Evolutionary conservation across 257 asterid species (phyloP), one percentile per base, ranked within the genome.

Genomic region (Plantago elongata): DNA sequence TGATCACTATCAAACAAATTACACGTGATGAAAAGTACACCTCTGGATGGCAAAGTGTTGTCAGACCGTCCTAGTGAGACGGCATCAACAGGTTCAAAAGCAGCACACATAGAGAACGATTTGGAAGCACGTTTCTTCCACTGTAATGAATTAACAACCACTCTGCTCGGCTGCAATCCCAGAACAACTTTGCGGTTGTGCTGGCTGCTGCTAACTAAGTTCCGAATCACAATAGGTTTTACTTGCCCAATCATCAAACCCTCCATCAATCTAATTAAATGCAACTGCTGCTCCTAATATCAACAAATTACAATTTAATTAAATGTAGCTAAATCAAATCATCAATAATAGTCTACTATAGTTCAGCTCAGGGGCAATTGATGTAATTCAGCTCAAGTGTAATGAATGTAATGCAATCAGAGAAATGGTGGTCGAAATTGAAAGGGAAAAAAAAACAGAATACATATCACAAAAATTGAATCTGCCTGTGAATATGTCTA

Each of bases 41-140:
- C 89, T 67, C 81, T 79, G 67, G 94, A 83, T 49, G 96, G 96
- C 48, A 82, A 80, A 7, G 84, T 81, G 73, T 88, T 90, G 66
- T 75, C 83, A 52, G 82, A 80, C 62, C 66, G 84, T 34, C 61
- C 77, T 45, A 52, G 46, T 16, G 54, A 54, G 22, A 84, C 68
- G 51, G 83, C 68, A 63, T 73, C 89, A 49, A 77, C 11, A 13
- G 95, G 94, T 64, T 81, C 86, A 76, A 75, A 63, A 15, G 96
- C 83, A 73, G 95, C 81, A 69, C 79, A 61, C 45, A 82, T 60
- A 1, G 86, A 63, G 38, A 69, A 76, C 34, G 84, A 69, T 55
- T 73, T 79, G 1, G 75, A 73, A 70, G 14, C 30, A 52, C 55
- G 75, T 57, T 57, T 75, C 87, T 77, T 75, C 37, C 47, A 16